Evolutionary conservation across 257 asterid genomes (phyloP).

Genomic region (Ligustrum vulgare): DNA sequence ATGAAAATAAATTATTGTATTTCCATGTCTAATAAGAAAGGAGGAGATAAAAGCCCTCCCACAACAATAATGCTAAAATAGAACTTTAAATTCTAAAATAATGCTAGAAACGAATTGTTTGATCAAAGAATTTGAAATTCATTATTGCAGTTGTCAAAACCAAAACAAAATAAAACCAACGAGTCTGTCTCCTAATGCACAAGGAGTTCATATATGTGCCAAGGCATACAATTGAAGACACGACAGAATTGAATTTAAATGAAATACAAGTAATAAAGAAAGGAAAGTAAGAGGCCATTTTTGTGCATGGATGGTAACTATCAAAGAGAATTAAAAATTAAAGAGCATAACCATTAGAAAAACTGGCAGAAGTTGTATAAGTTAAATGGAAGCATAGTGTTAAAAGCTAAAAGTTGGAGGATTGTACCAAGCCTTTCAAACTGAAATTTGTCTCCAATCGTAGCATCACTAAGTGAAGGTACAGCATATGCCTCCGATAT

Average conservation of each 20-base stretch:
- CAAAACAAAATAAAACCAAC: not conserved
- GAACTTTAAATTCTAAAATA: no score
- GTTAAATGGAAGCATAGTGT: not conserved
- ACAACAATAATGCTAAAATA: no score
- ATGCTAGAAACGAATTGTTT: not conserved
- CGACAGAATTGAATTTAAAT: not conserved
- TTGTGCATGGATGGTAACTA: not conserved
- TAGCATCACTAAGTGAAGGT: slow-evolving; percentile 53
- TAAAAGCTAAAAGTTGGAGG: not conserved
- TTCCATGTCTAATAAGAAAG: not conserved
- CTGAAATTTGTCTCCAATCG: slow-evolving; percentile 78
- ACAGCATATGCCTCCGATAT: slow-evolving; percentile 72
- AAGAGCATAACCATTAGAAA: not conserved
- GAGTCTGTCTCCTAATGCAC: not conserved
- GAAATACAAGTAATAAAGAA: not conserved
- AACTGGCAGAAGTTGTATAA: not conserved
- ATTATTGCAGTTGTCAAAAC: not conserved
- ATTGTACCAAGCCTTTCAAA: slow-evolving; percentile 90
- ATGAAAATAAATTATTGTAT: not conserved
- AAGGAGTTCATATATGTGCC: not conserved
- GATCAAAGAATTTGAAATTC: not conserved
- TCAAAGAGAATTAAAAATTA: not conserved
- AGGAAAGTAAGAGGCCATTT: no score
- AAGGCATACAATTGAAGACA: not conserved
- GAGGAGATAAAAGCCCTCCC: no score